A percentile compares a stretch with the other conserved stretches of the same genome.
phyloP scores from a whole-genome alignment of 352 stramenopile genomes.

The Sclerospora graminicola region DNA sequence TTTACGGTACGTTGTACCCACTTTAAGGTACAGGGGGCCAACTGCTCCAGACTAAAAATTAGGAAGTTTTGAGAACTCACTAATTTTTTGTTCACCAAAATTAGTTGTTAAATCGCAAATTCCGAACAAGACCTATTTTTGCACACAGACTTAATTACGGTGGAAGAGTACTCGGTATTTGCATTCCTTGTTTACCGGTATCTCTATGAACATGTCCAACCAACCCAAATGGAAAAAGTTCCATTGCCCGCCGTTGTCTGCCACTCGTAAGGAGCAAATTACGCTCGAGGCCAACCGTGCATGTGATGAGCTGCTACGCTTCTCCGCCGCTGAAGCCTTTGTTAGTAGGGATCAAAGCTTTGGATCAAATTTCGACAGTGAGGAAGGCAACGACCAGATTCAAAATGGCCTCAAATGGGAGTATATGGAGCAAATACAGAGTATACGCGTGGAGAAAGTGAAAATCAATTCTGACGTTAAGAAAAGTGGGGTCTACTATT shows the following conservation, averaged over 20 bases:
- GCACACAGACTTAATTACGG: no score
- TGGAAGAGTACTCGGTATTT: no score
- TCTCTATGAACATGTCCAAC: conserved; percentile 33
- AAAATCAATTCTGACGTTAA: conserved; percentile 49
- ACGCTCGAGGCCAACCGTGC: conserved; percentile 56
- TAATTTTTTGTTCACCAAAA: no score
- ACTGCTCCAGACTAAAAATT: no score
- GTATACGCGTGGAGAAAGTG: conserved; percentile 66
- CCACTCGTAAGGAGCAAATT: conserved; percentile 51
- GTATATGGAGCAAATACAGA: conserved; percentile 58
- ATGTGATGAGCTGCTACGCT: conserved; percentile 68
- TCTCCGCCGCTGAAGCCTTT: conserved; percentile 54
- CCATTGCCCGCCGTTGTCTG: conserved; percentile 58
- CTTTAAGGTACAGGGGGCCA: no score
- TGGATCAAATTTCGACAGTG: conserved; percentile 14
- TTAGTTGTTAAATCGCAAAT: no score
- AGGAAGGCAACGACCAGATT: conserved; percentile 22
- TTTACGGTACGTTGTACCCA: no score
- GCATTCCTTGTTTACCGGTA: background rate
- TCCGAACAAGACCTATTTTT: no score
- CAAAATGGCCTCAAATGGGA: conserved; percentile 58
- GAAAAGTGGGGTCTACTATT: conserved; percentile 53
- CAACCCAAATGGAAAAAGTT: conserved; percentile 70
- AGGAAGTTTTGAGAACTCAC: no score
- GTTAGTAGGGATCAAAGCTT: conserved; percentile 5